Evolutionary conservation across 2,329 filamentous ascomycete genomes (phyloP).

Genomic region (Pseudocercospora cruenta): DNA sequence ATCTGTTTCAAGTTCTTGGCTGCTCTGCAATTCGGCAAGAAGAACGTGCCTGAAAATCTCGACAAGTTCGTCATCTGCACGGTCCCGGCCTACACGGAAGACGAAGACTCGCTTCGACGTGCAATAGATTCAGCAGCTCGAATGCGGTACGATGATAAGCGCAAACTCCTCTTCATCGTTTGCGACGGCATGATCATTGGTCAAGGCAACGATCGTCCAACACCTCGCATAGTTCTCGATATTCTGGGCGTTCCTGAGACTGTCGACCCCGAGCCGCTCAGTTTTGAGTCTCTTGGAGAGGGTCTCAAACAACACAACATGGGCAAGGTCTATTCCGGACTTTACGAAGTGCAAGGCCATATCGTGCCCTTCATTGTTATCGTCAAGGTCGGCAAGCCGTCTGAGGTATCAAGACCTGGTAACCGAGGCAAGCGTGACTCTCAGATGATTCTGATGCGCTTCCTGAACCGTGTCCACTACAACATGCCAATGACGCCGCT

Average conservation of each 20-base stretch:
- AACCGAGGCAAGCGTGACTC: conserved; percentile 99
- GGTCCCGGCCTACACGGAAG: conserved; percentile 96
- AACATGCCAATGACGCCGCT: conserved; percentile 94
- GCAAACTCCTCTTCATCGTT: conserved; percentile 87
- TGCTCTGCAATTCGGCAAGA: conserved; percentile 87
- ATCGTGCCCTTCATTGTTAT: conserved; percentile 97
- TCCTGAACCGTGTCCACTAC: conserved; percentile 98
- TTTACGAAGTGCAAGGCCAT: conserved; percentile 97
- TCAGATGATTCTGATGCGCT: conserved; percentile 97
- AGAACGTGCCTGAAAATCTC: conserved; percentile 90
- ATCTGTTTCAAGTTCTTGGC: conserved; percentile 97
- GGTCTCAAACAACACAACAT: conserved; percentile 98
- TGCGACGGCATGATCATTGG: conserved; percentile 99
- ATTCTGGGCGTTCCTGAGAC: conserved; percentile 94
- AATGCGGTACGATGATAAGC: conserved; percentile 98
- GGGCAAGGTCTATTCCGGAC: conserved; percentile 96
- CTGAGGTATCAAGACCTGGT: conserved; percentile 75
- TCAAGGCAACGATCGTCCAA: conserved; percentile 94
- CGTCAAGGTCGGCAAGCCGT: conserved; percentile 89
- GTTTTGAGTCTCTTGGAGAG: conserved; percentile 94
- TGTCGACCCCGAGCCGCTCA: conserved; percentile 91
- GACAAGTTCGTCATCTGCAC: conserved; percentile 99
- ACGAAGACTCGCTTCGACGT: conserved; percentile 94
- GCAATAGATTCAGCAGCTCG: conserved; percentile 94
- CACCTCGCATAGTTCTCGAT: conserved; percentile 92